Conservation (phyloP, 2,329 filamentous ascomycete species). For the Corniculantispora saksenae region DNA sequence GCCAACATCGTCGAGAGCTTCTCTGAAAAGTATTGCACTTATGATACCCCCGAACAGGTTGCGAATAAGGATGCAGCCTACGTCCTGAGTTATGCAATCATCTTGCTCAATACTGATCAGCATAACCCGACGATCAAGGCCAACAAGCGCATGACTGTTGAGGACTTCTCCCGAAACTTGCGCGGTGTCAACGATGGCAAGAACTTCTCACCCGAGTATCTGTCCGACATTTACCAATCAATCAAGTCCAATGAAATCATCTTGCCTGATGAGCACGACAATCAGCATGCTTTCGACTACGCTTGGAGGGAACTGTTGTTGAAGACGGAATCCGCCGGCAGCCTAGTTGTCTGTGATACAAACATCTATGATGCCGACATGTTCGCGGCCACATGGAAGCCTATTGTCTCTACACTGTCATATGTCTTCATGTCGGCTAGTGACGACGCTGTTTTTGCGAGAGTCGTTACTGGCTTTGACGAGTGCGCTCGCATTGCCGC, state of each 20-base stretch:
- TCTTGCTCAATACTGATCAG: slow-evolving; percentile 95
- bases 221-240: slow-evolving; percentile 84
- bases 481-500: slow-evolving; percentile 93
- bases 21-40: slow-evolving; percentile 77
- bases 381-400: slow-evolving; percentile 94
- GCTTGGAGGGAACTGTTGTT: slow-evolving; percentile 93
- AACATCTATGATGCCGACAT: slow-evolving; percentile 97
- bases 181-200: slow-evolving; percentile 83
- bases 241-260: slow-evolving; percentile 96
- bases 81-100: slow-evolving; percentile 91
- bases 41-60: slow-evolving; percentile 70
- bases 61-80: slow-evolving; percentile 86
- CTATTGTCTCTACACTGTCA: slow-evolving; percentile 89
- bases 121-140: slow-evolving; percentile 88
- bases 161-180: slow-evolving; percentile 85
- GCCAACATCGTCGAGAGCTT: slow-evolving; percentile 89
- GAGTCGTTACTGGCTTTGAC: slow-evolving; percentile 91
- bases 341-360: slow-evolving; percentile 78
- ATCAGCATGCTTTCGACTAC: slow-evolving; percentile 93
- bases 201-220: slow-evolving; percentile 81
- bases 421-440: slow-evolving; percentile 99
- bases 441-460: slow-evolving; percentile 90
- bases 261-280: slow-evolving; percentile 93
- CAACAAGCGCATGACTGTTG: slow-evolving; percentile 78
- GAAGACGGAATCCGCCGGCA: slow-evolving; percentile 76